These are phyloP conservation scores for Arthrobotrys megalospora DNA, from an alignment of 2,329 filamentous ascomycete genomes.

Conservation along the genomic window DNA sequence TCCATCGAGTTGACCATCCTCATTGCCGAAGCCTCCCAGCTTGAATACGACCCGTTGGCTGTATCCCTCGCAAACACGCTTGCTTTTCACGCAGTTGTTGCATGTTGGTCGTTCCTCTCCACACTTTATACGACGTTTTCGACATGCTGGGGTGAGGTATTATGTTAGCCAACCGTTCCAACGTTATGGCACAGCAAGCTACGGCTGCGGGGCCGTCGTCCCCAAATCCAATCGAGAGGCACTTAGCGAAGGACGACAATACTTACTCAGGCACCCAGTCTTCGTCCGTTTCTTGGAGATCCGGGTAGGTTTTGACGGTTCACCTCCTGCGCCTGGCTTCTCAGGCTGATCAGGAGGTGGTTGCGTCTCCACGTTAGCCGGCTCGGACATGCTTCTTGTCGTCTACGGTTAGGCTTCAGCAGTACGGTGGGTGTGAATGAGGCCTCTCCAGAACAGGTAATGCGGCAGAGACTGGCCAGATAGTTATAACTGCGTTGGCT, in stretches of 20 bases:
- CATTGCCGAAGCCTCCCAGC: conserved; percentile 53
- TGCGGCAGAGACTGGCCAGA: conserved; percentile 52
- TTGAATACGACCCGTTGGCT: conserved; percentile 86
- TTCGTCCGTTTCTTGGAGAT: conserved; percentile 65
- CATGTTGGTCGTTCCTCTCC: conserved; percentile 89
- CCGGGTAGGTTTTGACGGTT: conserved; percentile 61
- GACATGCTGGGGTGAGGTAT: conserved; percentile 76
- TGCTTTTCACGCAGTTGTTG: conserved; percentile 88
- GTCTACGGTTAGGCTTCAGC: conserved; percentile 71
- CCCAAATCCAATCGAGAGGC: conserved; percentile 6
- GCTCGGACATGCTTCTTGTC: conserved; percentile 79
- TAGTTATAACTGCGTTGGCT: conserved; percentile 47
- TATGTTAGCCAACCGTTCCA: conserved; percentile 35
- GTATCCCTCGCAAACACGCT: conserved; percentile 86
- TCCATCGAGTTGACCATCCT: conserved; percentile 48
- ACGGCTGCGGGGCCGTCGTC: conserved; percentile 17
- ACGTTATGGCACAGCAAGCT: conserved; percentile 2
- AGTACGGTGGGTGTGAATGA: conserved; percentile 64
- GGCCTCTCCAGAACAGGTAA: conserved; percentile 48
- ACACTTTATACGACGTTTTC: conserved; percentile 95
- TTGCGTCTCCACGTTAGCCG: conserved; percentile 93
- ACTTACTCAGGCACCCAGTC: conserved; percentile 65
- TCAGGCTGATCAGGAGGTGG: conserved; percentile 67
- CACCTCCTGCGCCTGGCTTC: conserved; percentile 49
- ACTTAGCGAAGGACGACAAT: conserved; percentile 7